These are phyloP conservation scores for Calamus simplicifolius DNA, from an alignment of 176 grass and related monocot species.

Conservation along the genomic window DNA sequence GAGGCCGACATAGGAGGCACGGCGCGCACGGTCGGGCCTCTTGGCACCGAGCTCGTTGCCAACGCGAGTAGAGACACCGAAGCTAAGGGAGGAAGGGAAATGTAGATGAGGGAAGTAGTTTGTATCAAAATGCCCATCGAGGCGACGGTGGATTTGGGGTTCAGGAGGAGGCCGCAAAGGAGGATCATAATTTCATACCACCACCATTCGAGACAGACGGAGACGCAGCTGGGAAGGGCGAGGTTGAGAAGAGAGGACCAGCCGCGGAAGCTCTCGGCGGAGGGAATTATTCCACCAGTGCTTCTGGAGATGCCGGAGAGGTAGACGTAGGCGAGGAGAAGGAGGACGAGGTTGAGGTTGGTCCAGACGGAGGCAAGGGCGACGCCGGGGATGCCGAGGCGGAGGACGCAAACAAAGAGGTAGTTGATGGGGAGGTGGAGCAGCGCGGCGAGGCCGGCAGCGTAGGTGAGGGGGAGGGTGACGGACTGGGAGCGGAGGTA, in stretches of 20 bases:
- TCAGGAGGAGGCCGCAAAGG: constrained; percentile 56
- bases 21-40: constrained; percentile 35
- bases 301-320: constrained; percentile 47
- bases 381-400: constrained; percentile 60
- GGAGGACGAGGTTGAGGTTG: constrained; percentile 77
- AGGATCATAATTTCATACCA: constrained; percentile 99
- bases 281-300: constrained; percentile 58
- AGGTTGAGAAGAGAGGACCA: constrained; percentile 50
- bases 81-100: constrained; percentile 98
- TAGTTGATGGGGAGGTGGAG: constrained; percentile 79
- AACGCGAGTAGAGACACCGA: constrained; percentile 84
- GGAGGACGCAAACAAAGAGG: constrained; percentile 49
- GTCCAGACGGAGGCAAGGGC: constrained; percentile 59
- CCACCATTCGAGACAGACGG: constrained; percentile 98
- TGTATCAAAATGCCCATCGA: constrained; percentile 96
- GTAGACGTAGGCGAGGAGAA: constrained; percentile 61
- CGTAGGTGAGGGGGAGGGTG: constrained; percentile 68
- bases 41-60: constrained; percentile 88
- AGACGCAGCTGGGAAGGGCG: constrained; percentile 57
- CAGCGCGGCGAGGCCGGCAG: constrained; percentile 48
- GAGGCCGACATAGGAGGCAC: constrained; percentile 47
- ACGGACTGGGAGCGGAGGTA: constrained; percentile 84
- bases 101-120: constrained; percentile 86
- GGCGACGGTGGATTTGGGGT: constrained; percentile 68
- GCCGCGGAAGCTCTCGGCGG: constrained; percentile 38